phyloP scores from a whole-genome alignment of 192 early-diverging fungal species.

The Phlyctochytrium bullatum region DNA sequence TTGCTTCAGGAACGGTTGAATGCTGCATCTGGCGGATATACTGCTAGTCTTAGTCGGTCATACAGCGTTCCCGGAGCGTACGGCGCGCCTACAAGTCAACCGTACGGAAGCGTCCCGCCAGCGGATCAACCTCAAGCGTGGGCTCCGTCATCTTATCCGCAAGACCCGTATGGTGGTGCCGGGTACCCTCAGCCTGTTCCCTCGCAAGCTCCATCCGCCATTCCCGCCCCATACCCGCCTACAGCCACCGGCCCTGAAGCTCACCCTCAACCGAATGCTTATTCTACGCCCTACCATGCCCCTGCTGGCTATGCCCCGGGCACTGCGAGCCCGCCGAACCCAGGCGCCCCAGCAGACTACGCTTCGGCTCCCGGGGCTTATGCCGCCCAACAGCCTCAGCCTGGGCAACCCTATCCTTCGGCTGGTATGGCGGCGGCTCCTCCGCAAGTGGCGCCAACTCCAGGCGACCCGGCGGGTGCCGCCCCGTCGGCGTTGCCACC shows the following conservation, averaged over 20 bases:
- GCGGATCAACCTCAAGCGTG: not conserved
- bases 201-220: constrained; percentile 4
- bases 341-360: constrained; percentile 2
- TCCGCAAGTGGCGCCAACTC: constrained; percentile 13
- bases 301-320: no score
- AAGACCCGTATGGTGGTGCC: not conserved
- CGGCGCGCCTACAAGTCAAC: not conserved
- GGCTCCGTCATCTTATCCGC: not conserved
- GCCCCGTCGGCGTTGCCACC: constrained; percentile 23
- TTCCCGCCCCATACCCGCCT: constrained; percentile 11
- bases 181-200: constrained; percentile 18
- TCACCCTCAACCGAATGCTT: constrained; percentile 22
- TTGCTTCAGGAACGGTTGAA: constrained; percentile 69
- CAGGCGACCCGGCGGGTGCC: constrained; percentile 1
- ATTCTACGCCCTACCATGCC: no score
- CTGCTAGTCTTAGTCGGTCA: not conserved
- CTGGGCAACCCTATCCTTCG: constrained; percentile 25
- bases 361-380: constrained; percentile 11
- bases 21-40: constrained; percentile 15
- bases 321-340: constrained; percentile 5
- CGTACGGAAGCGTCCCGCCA: not conserved
- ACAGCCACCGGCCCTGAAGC: constrained; percentile 31
- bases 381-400: constrained; percentile 19
- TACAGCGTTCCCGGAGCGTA: constrained; percentile 6
- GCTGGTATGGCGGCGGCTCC: constrained; percentile 29